Evolutionary conservation across 768 basidiomycete species (phyloP), one percentile per base, ranked within the genome.

Genomic region (Dacryopinax spathularia): DNA sequence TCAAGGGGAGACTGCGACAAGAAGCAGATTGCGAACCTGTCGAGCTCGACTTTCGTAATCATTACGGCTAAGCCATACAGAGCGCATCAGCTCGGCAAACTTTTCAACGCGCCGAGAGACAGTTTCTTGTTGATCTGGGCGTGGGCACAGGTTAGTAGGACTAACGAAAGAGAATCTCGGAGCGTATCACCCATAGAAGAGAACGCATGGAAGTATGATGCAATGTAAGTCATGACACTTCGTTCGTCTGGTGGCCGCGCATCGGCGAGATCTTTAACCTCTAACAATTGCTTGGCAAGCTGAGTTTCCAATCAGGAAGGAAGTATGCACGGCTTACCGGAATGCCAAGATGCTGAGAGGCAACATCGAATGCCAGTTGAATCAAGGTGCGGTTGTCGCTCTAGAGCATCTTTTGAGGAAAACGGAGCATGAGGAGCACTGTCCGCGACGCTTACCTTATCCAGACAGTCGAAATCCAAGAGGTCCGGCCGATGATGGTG

Each of bases 191-290:
- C 91, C 87, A 96, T 94, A 0, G 90, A 86, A 0, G 93, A 95
- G 73, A 99, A 99, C 0, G 95, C 94, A 72, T 98, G 96, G 80
- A 99, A 99, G 75, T 82, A 98, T 69, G 90, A 90, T 34, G 96
- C 96, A 48, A 99, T 88, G 68, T 97, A 98, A 3, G 93, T 97
- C 91, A 97, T 97, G 12, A 97, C 90, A 73, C 89, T 91, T 35
- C 92, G 85, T 75, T 99, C 96, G 73, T 99, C 96, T 0, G 95
- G 95, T 56, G 81, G 82, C n/a, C 78, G 78, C 0, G 85, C 83
- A 70, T 93, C 91, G 68, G 91, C 94, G 33, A 99, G 74, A 78
- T 99, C 96, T 62, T 91, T 87, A 0, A 98, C 95, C 79, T 99
- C 96, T 20, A 99, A 82, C 2, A 99, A 78, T 86, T 89, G 91